Evolutionary conservation across 306 rosid genomes (phyloP).

Genomic region (Abrus precatorius): DNA sequence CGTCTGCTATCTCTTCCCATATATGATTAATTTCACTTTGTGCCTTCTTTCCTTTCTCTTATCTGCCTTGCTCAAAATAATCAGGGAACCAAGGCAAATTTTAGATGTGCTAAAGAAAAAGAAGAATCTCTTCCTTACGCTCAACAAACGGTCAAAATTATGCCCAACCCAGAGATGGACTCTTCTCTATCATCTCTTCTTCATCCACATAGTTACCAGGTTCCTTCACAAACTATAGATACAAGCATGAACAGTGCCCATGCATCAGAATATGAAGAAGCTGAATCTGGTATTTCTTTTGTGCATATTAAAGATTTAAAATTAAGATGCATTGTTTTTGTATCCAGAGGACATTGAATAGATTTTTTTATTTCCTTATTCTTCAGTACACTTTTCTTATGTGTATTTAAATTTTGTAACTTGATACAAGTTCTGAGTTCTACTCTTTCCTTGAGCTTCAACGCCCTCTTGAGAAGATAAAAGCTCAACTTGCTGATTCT

Average conservation of each 20-base stretch:
- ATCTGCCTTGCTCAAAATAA: slow-evolving; percentile 50
- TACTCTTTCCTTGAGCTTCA: slow-evolving; percentile 60
- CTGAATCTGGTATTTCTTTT: slow-evolving; percentile 72
- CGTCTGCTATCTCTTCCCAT: not conserved
- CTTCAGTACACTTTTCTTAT: slow-evolving; percentile 28
- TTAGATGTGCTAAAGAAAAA: slow-evolving; percentile 54
- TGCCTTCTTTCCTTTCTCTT: not conserved
- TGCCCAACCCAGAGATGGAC: slow-evolving; percentile 59
- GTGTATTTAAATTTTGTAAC: slow-evolving; percentile 31
- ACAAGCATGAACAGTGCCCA: slow-evolving; percentile 72
- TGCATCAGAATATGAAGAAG: slow-evolving; percentile 80
- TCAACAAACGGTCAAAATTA: slow-evolving; percentile 50
- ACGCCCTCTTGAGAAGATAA: slow-evolving; percentile 57
- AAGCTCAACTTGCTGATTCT: slow-evolving; percentile 54
- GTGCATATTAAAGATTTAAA: slow-evolving; percentile 7
- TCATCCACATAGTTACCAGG: slow-evolving; percentile 58
- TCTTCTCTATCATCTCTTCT: slow-evolving; percentile 61
- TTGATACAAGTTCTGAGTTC: slow-evolving; percentile 57
- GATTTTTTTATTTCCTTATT: slow-evolving; percentile 16
- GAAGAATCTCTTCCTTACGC: slow-evolving; percentile 57
- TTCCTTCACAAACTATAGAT: slow-evolving; percentile 68
- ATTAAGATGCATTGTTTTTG: slow-evolving; percentile 8
- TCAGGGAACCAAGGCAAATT: slow-evolving; percentile 72
- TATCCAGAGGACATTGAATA: slow-evolving; percentile 20
- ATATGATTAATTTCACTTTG: slow-evolving; percentile 8